These are phyloP conservation scores for Trichoderma afroharzianum DNA, from an alignment of 2,329 filamentous ascomycete genomes.

Conservation along the genomic window DNA sequence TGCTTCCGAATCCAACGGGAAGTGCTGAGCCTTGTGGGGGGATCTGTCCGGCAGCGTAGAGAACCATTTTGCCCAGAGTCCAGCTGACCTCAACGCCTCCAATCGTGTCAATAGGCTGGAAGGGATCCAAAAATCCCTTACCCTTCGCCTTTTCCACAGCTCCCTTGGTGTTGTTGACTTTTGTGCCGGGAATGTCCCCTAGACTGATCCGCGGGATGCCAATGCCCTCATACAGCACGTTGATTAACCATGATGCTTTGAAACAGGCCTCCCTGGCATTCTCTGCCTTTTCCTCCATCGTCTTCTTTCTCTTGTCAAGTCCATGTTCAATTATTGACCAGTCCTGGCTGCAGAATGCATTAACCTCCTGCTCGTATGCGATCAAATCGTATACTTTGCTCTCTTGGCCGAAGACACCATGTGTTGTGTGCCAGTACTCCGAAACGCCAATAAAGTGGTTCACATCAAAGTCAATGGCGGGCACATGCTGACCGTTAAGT, in stretches of 20 bases:
- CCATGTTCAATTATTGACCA: constrained; percentile 74
- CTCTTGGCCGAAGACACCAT: constrained; percentile 80
- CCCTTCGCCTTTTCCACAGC: constrained; percentile 65
- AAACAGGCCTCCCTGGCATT: constrained; percentile 89
- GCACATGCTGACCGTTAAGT: constrained; percentile 86
- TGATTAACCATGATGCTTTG: constrained; percentile 97
- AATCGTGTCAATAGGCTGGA: constrained; percentile 91
- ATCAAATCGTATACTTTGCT: constrained; percentile 85
- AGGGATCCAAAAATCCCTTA: constrained; percentile 76
- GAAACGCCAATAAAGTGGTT: constrained; percentile 98
- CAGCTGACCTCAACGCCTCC: constrained; percentile 90
- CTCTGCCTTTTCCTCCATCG: constrained; percentile 71
- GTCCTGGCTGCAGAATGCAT: constrained; percentile 77
- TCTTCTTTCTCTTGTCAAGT: constrained; percentile 64
- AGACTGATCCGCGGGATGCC: constrained; percentile 83
- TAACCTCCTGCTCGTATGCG: constrained; percentile 81
- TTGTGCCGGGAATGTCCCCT: constrained; percentile 54
- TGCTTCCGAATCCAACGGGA: constrained; percentile 91
- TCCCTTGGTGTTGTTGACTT: constrained; percentile 69
- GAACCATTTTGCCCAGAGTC: constrained; percentile 93
- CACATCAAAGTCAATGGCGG: constrained; percentile 92
- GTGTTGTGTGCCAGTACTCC: constrained; percentile 98
- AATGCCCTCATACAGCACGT: constrained; percentile 91
- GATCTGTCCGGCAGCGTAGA: constrained; percentile 89
- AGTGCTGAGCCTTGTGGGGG: constrained; percentile 55